phyloP scores from a whole-genome alignment of 2,329 filamentous ascomycete species.

The Claviceps paspali region DNA sequence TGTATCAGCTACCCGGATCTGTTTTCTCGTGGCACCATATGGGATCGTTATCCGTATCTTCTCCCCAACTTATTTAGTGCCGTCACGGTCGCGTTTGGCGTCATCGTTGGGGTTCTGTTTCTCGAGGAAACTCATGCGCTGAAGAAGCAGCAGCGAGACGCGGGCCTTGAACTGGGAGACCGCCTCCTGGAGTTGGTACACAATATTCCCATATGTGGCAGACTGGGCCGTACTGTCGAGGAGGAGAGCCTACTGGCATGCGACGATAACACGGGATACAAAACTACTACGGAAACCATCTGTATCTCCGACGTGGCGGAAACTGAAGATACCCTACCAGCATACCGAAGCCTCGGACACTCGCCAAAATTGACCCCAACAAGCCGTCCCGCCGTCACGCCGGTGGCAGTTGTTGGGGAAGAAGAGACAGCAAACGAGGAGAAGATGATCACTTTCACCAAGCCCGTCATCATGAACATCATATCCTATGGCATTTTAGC shows the following conservation, averaged over 20 bases:
- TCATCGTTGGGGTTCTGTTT: constrained; percentile 68
- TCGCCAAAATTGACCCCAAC: constrained; percentile 31
- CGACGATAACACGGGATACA: constrained; percentile 49
- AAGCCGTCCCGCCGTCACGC: constrained; percentile 9
- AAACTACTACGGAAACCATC: constrained; percentile 20
- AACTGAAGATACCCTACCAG: constrained; percentile 46
- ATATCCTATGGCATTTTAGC: constrained; percentile 82
- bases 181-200: constrained; percentile 42
- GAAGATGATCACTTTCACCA: constrained; percentile 53
- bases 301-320: constrained; percentile 5
- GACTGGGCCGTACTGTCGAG: constrained; percentile 29
- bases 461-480: constrained; percentile 74
- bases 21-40: constrained; percentile 61
- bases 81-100: constrained; percentile 57
- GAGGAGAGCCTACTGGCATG: constrained; percentile 49
- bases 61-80: constrained; percentile 87
- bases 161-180: constrained; percentile 60
- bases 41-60: constrained; percentile 78
- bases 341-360: constrained; percentile 48
- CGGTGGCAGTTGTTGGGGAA: neutral
- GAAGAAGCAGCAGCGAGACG: constrained; percentile 61
- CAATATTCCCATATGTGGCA: constrained; percentile 16
- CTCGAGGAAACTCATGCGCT: constrained; percentile 86
- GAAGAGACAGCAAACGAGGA: constrained; percentile 5
- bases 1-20: constrained; percentile 64